A percentile compares a stretch with the other conserved stretches of the same genome.
phyloP scores from a whole-genome alignment of 805 yeast genomes.

The Saccharomycopsis babjevae region DNA sequence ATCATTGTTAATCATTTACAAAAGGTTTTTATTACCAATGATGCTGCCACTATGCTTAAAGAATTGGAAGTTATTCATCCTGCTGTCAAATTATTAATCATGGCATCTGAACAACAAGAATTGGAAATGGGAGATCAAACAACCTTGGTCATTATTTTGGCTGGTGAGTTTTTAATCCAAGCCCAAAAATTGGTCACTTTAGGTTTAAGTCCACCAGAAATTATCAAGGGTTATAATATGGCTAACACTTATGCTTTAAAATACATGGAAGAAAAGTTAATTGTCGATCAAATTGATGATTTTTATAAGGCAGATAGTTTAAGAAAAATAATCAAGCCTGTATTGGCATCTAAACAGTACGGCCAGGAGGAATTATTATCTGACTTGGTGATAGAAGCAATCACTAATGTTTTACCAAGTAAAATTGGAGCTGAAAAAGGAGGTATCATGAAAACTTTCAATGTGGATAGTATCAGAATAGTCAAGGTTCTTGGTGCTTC shows the following conservation, averaged over 20 bases:
- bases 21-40: slow-evolving; percentile 83
- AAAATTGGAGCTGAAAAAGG: slow-evolving; percentile 33
- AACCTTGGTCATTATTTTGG: slow-evolving; percentile 80
- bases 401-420: slow-evolving; percentile 64
- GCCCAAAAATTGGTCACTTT: slow-evolving; percentile 76
- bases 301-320: slow-evolving; percentile 46
- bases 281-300: slow-evolving; percentile 51
- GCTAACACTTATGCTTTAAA: slow-evolving; percentile 72
- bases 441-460: slow-evolving; percentile 37
- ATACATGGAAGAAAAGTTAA: slow-evolving; percentile 43
- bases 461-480: slow-evolving; percentile 88
- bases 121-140: slow-evolving; percentile 96
- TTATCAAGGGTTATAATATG: slow-evolving; percentile 82
- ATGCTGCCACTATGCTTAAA: slow-evolving; percentile 94
- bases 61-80: slow-evolving; percentile 95
- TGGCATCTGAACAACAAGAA: slow-evolving; percentile 97
- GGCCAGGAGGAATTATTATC: slow-evolving; percentile 77
- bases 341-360: slow-evolving; percentile 86
- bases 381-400: slow-evolving; percentile 75
- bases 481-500: slow-evolving; percentile 95
- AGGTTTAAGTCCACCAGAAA: slow-evolving; percentile 87
- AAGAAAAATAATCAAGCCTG: slow-evolving; percentile 69
- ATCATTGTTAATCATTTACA: slow-evolving; percentile 84
- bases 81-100: slow-evolving; percentile 87
- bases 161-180: slow-evolving; percentile 82